Conservation (phyloP, 495 filamentous ascomycete species). For the Hypomontagnella submonticulosa region DNA sequence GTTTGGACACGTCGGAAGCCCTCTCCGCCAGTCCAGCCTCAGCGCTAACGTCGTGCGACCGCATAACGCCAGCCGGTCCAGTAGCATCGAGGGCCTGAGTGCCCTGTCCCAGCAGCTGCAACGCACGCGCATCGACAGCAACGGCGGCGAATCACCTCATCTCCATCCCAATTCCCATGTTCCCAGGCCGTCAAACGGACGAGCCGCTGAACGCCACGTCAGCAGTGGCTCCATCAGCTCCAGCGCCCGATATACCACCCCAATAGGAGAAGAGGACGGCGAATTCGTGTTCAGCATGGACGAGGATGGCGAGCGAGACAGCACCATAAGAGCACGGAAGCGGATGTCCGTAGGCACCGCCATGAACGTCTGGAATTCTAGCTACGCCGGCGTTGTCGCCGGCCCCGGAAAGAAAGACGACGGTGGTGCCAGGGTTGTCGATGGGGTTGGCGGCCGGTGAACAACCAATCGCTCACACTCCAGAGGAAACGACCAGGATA, state of each 20-base stretch:
- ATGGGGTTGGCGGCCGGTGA: constrained; percentile 47
- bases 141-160: constrained; percentile 52
- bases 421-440: constrained; percentile 40
- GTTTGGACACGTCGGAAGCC: constrained; percentile 92
- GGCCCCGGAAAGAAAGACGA: constrained; percentile 48
- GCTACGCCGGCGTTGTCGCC: constrained; percentile 53
- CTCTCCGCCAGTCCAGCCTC: constrained; percentile 84
- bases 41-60: constrained; percentile 72
- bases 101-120: constrained; percentile 78
- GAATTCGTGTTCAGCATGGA: constrained; percentile 87
- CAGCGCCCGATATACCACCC: constrained; percentile 67
- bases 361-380: constrained; percentile 50
- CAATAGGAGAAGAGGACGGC: constrained; percentile 78
- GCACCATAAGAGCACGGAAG: constrained; percentile 55
- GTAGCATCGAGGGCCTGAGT: constrained; percentile 65
- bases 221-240: constrained; percentile 63
- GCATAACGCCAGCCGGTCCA: constrained; percentile 50
- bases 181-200: constrained; percentile 46
- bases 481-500: constrained; percentile 10
- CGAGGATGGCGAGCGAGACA: constrained; percentile 70
- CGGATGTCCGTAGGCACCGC: constrained; percentile 51
- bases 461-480: constrained; percentile 11
- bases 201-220: constrained; percentile 61
- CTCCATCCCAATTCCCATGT: constrained; percentile 53
- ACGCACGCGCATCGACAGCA: constrained; percentile 61